phyloP scores from a whole-genome alignment of 2,329 filamentous ascomycete species.

The Diaporthe capsici region DNA sequence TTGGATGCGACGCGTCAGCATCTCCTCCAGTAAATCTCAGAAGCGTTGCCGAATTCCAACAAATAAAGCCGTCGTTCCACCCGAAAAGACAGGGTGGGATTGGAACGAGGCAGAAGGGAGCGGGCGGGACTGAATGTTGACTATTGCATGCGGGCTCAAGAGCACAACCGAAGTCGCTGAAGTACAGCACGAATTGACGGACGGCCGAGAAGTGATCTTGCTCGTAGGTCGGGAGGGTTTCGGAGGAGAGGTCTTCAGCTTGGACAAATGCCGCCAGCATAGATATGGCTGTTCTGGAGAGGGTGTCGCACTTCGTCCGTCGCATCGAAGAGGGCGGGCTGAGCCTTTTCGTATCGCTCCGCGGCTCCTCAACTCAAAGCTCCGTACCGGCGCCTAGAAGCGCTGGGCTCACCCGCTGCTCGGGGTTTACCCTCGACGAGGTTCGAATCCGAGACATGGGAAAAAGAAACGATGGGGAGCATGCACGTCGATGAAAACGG shows the following conservation, averaged over 20 bases:
- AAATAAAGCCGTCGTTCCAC: neutral
- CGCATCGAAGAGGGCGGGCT: neutral
- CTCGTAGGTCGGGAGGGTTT: neutral
- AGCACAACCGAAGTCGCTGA: neutral
- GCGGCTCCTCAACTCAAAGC: neutral
- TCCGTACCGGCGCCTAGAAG: slow-evolving; percentile 8
- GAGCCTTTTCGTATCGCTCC: slow-evolving; percentile 11
- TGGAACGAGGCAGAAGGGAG: neutral
- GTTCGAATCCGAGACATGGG: slow-evolving; percentile 35
- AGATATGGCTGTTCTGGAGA: neutral
- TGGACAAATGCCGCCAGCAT: neutral
- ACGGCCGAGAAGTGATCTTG: neutral
- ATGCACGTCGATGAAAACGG: slow-evolving; percentile 32
- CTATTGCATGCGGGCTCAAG: neutral
- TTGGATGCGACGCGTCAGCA: slow-evolving; percentile 38
- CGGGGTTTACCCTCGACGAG: slow-evolving; percentile 29
- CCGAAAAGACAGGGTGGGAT: neutral
- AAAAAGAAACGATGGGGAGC: slow-evolving; percentile 24
- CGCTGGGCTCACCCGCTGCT: slow-evolving; percentile 24
- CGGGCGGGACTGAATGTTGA: neutral
- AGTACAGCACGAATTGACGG: neutral
- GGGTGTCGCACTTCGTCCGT: neutral
- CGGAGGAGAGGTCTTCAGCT: neutral
- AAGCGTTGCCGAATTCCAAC: neutral
- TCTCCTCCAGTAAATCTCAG: neutral